Percentiles rank a stretch among this genome's conserved stretches.
Evolutionary conservation across 2,329 filamentous ascomycete species (phyloP).

Genomic region (Diaporthe caulivora): DNA sequence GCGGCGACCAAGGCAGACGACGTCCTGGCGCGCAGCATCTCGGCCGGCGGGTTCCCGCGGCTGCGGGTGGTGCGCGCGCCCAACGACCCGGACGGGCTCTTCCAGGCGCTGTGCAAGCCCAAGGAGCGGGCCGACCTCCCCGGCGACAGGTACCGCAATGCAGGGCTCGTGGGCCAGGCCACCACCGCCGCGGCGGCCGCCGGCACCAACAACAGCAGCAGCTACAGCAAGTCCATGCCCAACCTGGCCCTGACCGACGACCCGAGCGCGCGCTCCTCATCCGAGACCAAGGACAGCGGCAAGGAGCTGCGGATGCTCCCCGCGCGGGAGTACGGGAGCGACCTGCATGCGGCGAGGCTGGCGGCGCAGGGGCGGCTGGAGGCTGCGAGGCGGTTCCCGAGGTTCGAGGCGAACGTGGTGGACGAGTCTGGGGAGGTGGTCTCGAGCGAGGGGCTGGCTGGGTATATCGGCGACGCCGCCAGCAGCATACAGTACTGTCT

Average conservation of each 20-base stretch:
- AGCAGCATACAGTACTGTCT: slow-evolving; percentile 73
- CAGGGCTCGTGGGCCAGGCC: slow-evolving; percentile 37
- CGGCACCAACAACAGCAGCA: not conserved
- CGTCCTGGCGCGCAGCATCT: slow-evolving; percentile 74
- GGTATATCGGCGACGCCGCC: slow-evolving; percentile 71
- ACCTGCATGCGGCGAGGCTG: slow-evolving; percentile 66
- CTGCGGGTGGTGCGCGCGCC: slow-evolving; percentile 73
- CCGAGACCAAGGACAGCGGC: slow-evolving; percentile 33
- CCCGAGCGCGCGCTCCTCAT: slow-evolving; percentile 21
- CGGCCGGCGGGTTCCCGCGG: slow-evolving; percentile 70
- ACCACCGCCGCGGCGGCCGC: slow-evolving; percentile 10
- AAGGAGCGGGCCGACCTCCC: slow-evolving; percentile 65
- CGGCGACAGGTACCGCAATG: slow-evolving; percentile 58
- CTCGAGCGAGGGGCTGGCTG: slow-evolving; percentile 68
- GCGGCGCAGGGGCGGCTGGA: slow-evolving; percentile 76
- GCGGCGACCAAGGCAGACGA: slow-evolving; percentile 64
- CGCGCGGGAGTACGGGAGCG: slow-evolving; percentile 49
- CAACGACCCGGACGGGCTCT: slow-evolving; percentile 75
- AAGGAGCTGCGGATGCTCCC: slow-evolving; percentile 19
- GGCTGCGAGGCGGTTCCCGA: slow-evolving; percentile 64
- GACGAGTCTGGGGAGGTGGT: slow-evolving; percentile 64
- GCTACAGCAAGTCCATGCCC: not conserved
- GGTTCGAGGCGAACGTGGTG: slow-evolving; percentile 70
- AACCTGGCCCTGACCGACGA: slow-evolving; percentile 1
- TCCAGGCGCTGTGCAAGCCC: slow-evolving; percentile 78